phyloP scores from a whole-genome alignment of 2,329 filamentous ascomycete species.

The Pestalotiopsis sp. region DNA sequence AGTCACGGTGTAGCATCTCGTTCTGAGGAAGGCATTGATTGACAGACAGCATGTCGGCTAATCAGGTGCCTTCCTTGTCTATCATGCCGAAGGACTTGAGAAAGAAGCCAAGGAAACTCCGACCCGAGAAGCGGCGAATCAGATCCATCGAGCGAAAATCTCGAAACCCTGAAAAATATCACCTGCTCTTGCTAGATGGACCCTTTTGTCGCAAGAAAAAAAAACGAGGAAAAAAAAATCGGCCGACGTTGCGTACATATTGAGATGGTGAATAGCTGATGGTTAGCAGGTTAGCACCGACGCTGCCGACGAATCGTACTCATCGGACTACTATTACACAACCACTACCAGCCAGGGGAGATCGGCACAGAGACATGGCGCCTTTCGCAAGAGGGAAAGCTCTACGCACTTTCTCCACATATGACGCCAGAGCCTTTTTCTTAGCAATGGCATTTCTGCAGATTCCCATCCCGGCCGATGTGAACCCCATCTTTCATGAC shows the following conservation, averaged over 20 bases:
- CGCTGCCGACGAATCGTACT: not conserved
- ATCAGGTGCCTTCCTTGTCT: no score
- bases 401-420: conserved; percentile 3
- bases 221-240: no score
- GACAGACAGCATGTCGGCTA: not conserved
- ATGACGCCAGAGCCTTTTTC: conserved; percentile 8
- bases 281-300: no score
- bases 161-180: no score
- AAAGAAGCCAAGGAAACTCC: no score
- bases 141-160: no score
- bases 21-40: not conserved
- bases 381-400: not conserved
- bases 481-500: conserved; percentile 3
- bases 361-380: not conserved
- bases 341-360: not conserved
- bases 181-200: no score
- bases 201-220: no score
- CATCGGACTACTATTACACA: not conserved
- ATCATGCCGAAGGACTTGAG: no score
- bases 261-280: no score
- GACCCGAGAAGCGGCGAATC: no score
- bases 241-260: no score
- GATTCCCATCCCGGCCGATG: conserved; percentile 1
- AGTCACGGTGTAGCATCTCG: not conserved
- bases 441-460: conserved; percentile 8